Percentiles rank a stretch among this genome's conserved stretches.
Evolutionary conservation across 805 yeast species (phyloP).

Genomic region (Metschnikowia matae): DNA sequence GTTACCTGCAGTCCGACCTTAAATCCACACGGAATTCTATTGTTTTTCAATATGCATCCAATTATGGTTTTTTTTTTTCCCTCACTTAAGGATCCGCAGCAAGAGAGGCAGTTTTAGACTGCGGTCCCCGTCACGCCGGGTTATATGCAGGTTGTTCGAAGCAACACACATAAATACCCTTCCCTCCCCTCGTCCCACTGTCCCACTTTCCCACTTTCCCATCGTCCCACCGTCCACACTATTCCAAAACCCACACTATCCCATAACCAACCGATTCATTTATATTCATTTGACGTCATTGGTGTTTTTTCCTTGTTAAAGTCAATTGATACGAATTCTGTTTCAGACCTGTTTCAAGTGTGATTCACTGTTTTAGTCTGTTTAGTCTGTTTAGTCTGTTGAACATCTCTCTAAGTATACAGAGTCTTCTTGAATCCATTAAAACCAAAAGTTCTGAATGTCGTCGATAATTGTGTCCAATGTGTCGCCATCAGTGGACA

Average conservation of each 20-base stretch:
- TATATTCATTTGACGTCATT: too few species aligned
- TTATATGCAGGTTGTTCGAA: background rate
- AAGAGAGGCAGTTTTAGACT: background rate
- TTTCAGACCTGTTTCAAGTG: too few species aligned
- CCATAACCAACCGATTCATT: background rate
- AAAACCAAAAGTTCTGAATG: slow-evolving; percentile 19
- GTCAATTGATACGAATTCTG: too few species aligned
- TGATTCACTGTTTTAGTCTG: too few species aligned
- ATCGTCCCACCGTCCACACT: too few species aligned
- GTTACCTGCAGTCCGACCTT: too few species aligned
- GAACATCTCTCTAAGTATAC: too few species aligned
- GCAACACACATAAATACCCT: background rate
- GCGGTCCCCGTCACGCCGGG: slow-evolving; percentile 1
- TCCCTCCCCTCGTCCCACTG: background rate
- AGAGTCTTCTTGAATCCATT: too few species aligned
- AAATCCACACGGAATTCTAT: too few species aligned
- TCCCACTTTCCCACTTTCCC: background rate
- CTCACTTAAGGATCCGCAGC: background rate
- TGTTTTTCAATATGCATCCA: too few species aligned
- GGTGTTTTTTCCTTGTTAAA: too few species aligned
- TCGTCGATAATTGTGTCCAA: slow-evolving; percentile 52
- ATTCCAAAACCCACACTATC: background rate
- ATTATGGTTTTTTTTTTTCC: background rate
- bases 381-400: too few species aligned
- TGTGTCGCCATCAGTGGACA: slow-evolving; percentile 47